Conservation (phyloP, 176 grass and related monocot species). For the Metroxylon sagu region DNA sequence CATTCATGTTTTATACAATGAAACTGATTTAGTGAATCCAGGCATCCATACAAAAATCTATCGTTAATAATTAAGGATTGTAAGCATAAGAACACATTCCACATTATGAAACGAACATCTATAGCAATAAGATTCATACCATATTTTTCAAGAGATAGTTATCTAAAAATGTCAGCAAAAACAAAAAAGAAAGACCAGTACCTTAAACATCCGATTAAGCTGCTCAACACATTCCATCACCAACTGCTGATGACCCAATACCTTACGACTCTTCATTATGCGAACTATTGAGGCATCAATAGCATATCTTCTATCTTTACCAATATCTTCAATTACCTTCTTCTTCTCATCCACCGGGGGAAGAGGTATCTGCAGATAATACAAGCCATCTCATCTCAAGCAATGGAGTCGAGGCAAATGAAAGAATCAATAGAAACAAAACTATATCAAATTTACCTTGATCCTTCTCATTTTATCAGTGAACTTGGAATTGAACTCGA, state of each 20-base stretch:
- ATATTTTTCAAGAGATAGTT: not conserved
- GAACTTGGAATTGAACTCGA: constrained; percentile 95
- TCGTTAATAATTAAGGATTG: too few species aligned
- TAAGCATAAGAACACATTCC: too few species aligned
- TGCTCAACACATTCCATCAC: constrained; percentile 61
- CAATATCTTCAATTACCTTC: constrained; percentile 25
- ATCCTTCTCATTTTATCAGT: constrained; percentile 90
- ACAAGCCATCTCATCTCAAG: not conserved
- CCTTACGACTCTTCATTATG: constrained; percentile 59
- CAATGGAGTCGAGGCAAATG: too few species aligned
- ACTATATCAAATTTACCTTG: constrained; percentile 46
- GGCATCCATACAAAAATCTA: too few species aligned
- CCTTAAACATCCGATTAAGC: constrained; percentile 87
- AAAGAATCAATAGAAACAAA: not conserved
- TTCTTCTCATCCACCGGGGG: constrained; percentile 7
- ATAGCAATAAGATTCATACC: too few species aligned
- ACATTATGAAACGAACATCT: too few species aligned
- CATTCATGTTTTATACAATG: too few species aligned
- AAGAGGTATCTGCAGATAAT: constrained; percentile 5
- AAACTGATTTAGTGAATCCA: too few species aligned
- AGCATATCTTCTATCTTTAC: constrained; percentile 57
- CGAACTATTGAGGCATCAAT: constrained; percentile 61
- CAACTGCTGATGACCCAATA: constrained; percentile 60
- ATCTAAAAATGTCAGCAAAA: not conserved
- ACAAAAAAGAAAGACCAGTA: constrained; percentile 5